These are phyloP conservation scores for Cladophialophora exuberans DNA, from an alignment of 2,329 filamentous ascomycete species.

Conservation along the genomic window DNA sequence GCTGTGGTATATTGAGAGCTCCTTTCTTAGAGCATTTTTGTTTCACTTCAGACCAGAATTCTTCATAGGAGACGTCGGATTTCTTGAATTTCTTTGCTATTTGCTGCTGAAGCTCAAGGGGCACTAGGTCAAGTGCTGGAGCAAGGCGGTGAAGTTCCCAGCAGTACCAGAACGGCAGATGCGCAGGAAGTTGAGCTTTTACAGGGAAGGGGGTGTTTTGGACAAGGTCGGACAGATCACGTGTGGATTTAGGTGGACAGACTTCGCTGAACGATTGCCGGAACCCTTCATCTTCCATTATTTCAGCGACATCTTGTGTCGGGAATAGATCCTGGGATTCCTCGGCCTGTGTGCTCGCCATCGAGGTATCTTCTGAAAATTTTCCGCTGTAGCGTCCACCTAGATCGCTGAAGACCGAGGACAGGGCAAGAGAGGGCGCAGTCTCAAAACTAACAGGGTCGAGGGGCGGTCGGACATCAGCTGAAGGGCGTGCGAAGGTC, in stretches of 20 bases:
- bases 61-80: background rate
- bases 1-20: background rate
- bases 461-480: background rate
- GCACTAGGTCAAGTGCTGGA: background rate
- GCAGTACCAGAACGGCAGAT: slow-evolving; percentile 20
- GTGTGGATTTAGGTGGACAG: background rate
- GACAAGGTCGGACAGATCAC: slow-evolving; percentile 33
- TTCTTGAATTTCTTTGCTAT: slow-evolving; percentile 1
- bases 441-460: slow-evolving; percentile 20
- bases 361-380: slow-evolving; percentile 18
- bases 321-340: slow-evolving; percentile 25
- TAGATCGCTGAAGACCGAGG: slow-evolving; percentile 19
- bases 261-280: slow-evolving; percentile 14
- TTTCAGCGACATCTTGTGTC: slow-evolving; percentile 22
- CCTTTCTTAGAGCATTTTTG: slow-evolving; percentile 5
- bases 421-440: slow-evolving; percentile 8
- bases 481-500: background rate
- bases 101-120: slow-evolving; percentile 11
- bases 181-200: slow-evolving; percentile 4
- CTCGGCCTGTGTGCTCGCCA: slow-evolving; percentile 7
- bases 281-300: slow-evolving; percentile 23
- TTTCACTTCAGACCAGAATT: slow-evolving; percentile 11
- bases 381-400: background rate
- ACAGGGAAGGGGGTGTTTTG: slow-evolving; percentile 43
- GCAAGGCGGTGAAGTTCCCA: slow-evolving; percentile 26